Evolutionary conservation across 139 green algal genomes (phyloP).

Genomic region (Eudorina sp.): DNA sequence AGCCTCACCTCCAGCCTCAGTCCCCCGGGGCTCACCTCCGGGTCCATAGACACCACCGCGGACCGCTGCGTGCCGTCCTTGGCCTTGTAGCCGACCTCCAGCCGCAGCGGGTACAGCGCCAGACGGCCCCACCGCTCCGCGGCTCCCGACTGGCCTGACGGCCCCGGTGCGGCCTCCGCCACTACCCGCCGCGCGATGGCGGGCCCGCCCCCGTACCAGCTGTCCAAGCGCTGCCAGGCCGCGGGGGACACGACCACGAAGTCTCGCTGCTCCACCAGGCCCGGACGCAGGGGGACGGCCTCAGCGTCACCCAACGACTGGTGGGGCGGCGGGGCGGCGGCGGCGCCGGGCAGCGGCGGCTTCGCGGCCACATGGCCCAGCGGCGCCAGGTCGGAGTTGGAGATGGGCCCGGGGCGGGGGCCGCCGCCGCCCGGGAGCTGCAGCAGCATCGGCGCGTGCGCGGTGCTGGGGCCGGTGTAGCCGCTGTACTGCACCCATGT

Average conservation of each 20-base stretch:
- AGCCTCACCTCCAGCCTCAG: no score
- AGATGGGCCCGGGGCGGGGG: constrained; percentile 57
- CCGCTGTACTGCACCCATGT: constrained; percentile 27
- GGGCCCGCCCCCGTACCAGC: constrained; percentile 72
- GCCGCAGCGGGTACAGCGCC: constrained; percentile 54
- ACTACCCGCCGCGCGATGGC: constrained; percentile 51
- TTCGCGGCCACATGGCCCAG: background rate
- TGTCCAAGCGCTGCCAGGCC: constrained; percentile 67
- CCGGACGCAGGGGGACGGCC: background rate
- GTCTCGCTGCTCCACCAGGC: constrained; percentile 57
- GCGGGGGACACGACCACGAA: constrained; percentile 59
- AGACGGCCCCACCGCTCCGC: constrained; percentile 36
- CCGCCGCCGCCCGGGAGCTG: background rate
- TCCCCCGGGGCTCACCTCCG: background rate
- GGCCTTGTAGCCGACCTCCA: constrained; percentile 50
- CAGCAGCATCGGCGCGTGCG: background rate
- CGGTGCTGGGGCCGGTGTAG: background rate
- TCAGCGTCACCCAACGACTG: background rate
- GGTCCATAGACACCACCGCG: background rate
- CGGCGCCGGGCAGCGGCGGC: background rate
- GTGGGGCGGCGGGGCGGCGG: background rate
- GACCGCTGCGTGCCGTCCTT: background rate
- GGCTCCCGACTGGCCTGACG: background rate
- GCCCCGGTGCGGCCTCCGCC: background rate
- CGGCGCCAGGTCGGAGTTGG: constrained; percentile 58